These are phyloP conservation scores for Chalaropsis thielavioides DNA, from an alignment of 2,329 filamentous ascomycete species.

Conservation along the genomic window DNA sequence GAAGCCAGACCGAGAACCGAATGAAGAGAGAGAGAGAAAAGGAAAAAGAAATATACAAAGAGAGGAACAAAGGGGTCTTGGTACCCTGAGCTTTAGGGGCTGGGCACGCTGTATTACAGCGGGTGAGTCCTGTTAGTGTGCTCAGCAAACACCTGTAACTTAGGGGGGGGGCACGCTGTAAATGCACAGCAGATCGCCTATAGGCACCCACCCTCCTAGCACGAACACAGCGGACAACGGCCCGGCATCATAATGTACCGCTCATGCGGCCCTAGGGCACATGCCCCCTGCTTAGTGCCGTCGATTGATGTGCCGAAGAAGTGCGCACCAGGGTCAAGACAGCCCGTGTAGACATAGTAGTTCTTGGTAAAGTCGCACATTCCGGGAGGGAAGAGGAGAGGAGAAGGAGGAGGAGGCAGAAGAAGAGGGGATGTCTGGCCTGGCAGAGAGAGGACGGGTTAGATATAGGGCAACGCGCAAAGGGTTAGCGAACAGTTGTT, in stretches of 20 bases:
- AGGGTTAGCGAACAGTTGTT: neutral
- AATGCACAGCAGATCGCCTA: neutral
- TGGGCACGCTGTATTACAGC: neutral
- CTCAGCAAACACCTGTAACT: neutral
- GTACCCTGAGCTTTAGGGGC: too few relatives aligned
- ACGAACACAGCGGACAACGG: conserved; percentile 36
- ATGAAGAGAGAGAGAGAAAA: neutral
- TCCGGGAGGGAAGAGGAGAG: conserved; percentile 19
- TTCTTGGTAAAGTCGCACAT: conserved; percentile 59
- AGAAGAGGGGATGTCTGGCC: neutral
- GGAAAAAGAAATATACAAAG: neutral
- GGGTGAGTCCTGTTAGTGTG: neutral
- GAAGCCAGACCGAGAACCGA: neutral
- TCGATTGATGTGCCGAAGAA: conserved; percentile 58
- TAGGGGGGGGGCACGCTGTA: neutral
- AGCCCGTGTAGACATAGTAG: conserved; percentile 63
- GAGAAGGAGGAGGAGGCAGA: neutral
- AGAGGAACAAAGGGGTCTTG: neutral
- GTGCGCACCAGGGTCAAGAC: conserved; percentile 52
- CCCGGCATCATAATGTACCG: conserved; percentile 57
- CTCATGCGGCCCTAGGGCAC: conserved; percentile 53
- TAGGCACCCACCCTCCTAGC: conserved; percentile 21
- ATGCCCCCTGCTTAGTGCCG: conserved; percentile 44
- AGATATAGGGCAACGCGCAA: neutral
- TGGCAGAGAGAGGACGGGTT: neutral